Evolutionary conservation across 768 basidiomycete species (phyloP).

Genomic region (Trametes elegans): DNA sequence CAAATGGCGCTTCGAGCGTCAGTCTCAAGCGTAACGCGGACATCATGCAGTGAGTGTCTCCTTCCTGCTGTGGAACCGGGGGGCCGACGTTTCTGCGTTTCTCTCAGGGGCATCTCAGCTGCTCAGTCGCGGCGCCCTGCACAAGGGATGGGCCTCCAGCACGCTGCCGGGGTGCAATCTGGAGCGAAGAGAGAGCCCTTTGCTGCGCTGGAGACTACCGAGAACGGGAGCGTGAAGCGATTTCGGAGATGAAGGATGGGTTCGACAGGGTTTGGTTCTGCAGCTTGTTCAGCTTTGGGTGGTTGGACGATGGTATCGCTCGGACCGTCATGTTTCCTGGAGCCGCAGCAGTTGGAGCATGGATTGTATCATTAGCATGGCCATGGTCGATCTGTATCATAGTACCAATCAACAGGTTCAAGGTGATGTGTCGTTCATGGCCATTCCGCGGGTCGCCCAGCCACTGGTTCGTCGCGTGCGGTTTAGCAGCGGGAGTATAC

Average conservation of each 20-base stretch:
- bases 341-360: not conserved
- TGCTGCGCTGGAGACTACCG: conserved; percentile 14
- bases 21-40: conserved; percentile 21
- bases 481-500: too few relatives aligned
- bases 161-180: not conserved
- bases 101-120: not conserved
- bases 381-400: not conserved
- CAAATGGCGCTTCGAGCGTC: not conserved
- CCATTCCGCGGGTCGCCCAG: too few relatives aligned
- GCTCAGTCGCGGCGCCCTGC: conserved; percentile 15
- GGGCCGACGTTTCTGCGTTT: not conserved
- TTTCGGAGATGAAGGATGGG: conserved; percentile 5
- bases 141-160: conserved; percentile 22
- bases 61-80: not conserved
- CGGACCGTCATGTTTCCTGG: too few relatives aligned
- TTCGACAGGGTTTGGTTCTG: not conserved
- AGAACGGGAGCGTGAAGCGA: conserved; percentile 20
- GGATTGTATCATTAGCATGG: not conserved
- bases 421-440: too few relatives aligned
- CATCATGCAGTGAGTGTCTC: conserved; percentile 19
- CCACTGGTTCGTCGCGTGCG: too few relatives aligned
- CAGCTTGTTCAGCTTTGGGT: not conserved
- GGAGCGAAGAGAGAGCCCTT: conserved; percentile 19
- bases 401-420: too few relatives aligned
- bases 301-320: too few relatives aligned